Percentiles rank a stretch among this genome's conserved stretches.
phyloP scores from a whole-genome alignment of 305 asterid genomes.

The Plantago rigida region DNA sequence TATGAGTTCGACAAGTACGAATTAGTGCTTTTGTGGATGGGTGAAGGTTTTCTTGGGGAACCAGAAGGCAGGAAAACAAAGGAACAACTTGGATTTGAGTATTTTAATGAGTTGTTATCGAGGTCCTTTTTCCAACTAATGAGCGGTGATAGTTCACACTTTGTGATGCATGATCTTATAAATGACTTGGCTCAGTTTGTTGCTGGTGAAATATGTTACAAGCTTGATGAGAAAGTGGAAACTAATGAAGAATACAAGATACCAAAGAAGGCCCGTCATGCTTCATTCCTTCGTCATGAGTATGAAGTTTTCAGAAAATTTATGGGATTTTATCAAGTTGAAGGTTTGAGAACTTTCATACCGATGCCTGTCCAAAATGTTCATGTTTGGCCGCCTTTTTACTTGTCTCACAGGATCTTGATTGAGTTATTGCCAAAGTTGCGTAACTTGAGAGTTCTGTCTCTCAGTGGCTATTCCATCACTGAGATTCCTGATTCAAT shows the following conservation, averaged over 20 bases:
- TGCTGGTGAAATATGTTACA: constrained; percentile 34
- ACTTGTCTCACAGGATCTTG: constrained; percentile 30
- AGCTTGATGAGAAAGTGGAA: constrained; percentile 30
- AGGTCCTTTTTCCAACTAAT: constrained; percentile 37
- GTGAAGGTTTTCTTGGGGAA: constrained; percentile 19
- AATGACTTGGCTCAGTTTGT: constrained; percentile 42
- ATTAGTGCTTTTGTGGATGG: constrained; percentile 28
- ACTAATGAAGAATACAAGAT: constrained; percentile 19
- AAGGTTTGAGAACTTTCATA: constrained; percentile 34
- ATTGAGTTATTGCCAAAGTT: constrained; percentile 30
- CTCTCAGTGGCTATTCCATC: constrained; percentile 36
- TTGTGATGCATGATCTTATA: constrained; percentile 42
- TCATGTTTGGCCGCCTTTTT: constrained; percentile 31
- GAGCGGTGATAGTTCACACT: constrained; percentile 19
- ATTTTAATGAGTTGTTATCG: constrained; percentile 33
- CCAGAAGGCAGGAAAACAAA: constrained; percentile 6
- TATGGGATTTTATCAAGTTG: constrained; percentile 15
- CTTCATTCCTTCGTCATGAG: constrained; percentile 34
- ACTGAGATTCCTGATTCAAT: constrained; percentile 33
- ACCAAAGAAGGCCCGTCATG: constrained; percentile 38
- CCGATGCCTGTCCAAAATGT: constrained; percentile 33
- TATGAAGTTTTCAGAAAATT: constrained; percentile 34
- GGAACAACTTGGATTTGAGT: constrained; percentile 23
- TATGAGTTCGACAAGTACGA: constrained; percentile 27
- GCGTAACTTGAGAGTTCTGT: constrained; percentile 32